A percentile compares a stretch with the other conserved stretches of the same genome.
Conservation (phyloP, 345 rosid genomes). For the Erucastrum elatum region DNA sequence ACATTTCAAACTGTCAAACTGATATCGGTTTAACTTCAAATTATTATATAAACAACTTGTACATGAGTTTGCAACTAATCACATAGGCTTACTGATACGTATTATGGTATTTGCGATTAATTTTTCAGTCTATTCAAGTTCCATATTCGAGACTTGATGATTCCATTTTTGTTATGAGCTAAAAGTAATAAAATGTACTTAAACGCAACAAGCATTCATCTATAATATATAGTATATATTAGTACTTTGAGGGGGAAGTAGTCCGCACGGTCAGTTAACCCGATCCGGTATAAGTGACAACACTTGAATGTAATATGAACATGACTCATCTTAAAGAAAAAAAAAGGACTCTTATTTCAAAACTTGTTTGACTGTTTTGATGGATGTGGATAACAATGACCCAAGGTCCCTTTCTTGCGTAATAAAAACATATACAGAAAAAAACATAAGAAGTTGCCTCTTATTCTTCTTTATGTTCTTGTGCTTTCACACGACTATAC, state of each 20-base stretch:
- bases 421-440: conserved; percentile 11
- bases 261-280: conserved; percentile 33
- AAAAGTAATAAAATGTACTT: background rate
- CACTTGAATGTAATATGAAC: conserved; percentile 29
- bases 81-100: background rate
- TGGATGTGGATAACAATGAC: conserved; percentile 12
- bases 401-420: conserved; percentile 10
- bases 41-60: background rate
- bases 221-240: background rate
- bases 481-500: conserved; percentile 34
- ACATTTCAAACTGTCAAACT: background rate
- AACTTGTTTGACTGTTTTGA: conserved; percentile 29
- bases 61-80: background rate
- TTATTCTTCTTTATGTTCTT: background rate
- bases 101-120: background rate
- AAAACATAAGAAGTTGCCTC: conserved; percentile 7
- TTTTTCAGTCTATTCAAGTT: background rate
- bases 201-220: background rate
- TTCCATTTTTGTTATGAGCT: background rate
- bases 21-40: background rate
- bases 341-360: background rate
- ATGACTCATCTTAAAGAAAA: background rate
- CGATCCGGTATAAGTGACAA: background rate
- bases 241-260: background rate
- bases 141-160: background rate